Base-by-base conservation (phyloP, 2,329 filamentous ascomycete genomes). In the Tolypocladium amazonense region DNA sequence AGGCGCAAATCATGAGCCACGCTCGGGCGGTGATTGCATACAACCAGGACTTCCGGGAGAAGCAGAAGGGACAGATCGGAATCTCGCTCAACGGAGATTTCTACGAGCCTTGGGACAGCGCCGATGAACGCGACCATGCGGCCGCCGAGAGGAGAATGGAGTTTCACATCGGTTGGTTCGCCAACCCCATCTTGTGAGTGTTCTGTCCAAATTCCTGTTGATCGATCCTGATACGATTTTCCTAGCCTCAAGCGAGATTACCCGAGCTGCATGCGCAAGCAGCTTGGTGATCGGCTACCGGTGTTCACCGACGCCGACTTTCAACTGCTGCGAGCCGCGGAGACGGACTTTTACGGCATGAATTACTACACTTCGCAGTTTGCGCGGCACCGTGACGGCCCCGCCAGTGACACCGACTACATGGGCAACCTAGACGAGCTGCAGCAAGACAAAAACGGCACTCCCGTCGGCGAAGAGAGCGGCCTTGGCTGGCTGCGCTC, bases 291-390 rank as follows among this genome's bases (percentile, higher is more conserved):
- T 70, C 85, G 90, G 20, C 81, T 95, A 56, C 91, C 91, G 7
- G 77, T 79, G 53, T 94, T 89, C 72, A 91, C 88, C 0, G 73
- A 80, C 0, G 88, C 90, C 65, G 90, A 96, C 70, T 73, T 79
- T 30, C 83, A 83, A 2, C 78, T 94, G 20, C 85, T 96, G 55
- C 81, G 88, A 68, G 71, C 37, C 38, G 90, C 89, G 18, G 90
- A 87, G 70, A 94, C 93, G 73, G 91, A 95, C 78, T 95, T 95
- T 75, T 95, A 95, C 74, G 91, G 90, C 72, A 93, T 93, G 89
- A 95, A 96, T 79, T 88, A 92, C 79, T 96, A 96, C 79, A 92
- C 89, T 56, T 88, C 90, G 69, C 90, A 94, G 79, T 95, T 89
- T 76, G 86, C 95, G 76, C 87, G 86, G 72, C 87, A 92, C 75